Base-by-base conservation (phyloP, 2,329 filamentous ascomycete genomes). In the Colletotrichum costaricense region DNA sequence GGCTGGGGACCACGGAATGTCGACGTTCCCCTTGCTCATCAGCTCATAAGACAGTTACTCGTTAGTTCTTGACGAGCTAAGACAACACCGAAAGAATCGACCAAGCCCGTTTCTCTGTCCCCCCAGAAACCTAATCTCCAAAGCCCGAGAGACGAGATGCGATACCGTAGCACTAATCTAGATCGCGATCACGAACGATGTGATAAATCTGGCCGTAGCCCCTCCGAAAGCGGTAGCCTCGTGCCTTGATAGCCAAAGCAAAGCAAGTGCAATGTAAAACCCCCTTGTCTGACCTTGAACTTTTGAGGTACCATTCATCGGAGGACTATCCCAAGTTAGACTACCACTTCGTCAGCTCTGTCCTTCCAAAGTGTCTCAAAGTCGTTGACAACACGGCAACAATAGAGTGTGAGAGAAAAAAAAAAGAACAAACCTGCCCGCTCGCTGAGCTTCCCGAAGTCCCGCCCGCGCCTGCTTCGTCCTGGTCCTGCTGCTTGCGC, bases 241-340 rank as follows among this genome's bases (percentile, higher is more conserved):
- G 46, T 59, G 14, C 4, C 4, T 42, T 16, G 38, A 7, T 42
- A 42, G 38, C 38, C 12, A 30, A 30, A 22, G 42, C 14, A 68
- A 33, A 49, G 64, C 26, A 58, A 59, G 64, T 16, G 38, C 11
- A 33, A 55, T 24, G 38, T 9, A 64, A 38, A 49, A 8, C 42
- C 52, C 59, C 46, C 46, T 26, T 60, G 63, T 46, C 63, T 60
- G 22, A 26, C 56, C 62, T 14, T 12, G 24, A 38, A n/a, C 6
- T 16, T 16, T 22, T 38, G 57, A 22, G 57, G 57, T 42, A 52
- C 4, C 19, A 19, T 26, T 59, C n/a, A 42, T 33, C 28, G 62
- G 67, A 52, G 52, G 55, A 57, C 70, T 73, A 73, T 55, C 65
- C 70, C 70, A 26, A 73, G 26, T 70, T 42, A 60, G 70, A 70